Evolutionary conservation across 2,329 filamentous ascomycete genomes (phyloP).

Genomic region (Beauveria sp.): DNA sequence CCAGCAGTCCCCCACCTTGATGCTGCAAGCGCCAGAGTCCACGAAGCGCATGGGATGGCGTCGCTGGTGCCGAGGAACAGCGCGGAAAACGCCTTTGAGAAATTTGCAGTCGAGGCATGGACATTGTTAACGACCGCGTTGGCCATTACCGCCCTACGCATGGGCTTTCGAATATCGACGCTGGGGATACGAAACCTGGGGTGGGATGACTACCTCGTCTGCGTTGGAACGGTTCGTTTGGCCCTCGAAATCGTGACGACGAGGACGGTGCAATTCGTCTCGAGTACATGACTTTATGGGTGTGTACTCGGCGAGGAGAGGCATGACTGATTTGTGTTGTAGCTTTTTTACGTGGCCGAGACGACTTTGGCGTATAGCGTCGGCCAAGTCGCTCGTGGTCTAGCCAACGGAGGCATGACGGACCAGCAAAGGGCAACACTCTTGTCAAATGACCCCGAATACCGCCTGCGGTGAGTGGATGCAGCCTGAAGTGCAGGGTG

Average conservation of each 20-base stretch:
- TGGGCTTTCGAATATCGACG: not conserved
- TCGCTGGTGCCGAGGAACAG: not conserved
- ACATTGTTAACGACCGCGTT: not conserved
- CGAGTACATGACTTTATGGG: no score
- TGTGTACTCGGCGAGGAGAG: not conserved
- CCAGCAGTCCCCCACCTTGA: not conserved
- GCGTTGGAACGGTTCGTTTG: conserved; percentile 2
- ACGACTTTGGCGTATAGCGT: conserved; percentile 27
- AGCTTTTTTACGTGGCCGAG: conserved; percentile 18
- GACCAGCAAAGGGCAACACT: conserved; percentile 34
- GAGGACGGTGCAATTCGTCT: no score
- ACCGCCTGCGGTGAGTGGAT: conserved; percentile 18
- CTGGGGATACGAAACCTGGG: not conserved
- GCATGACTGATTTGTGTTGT: not conserved
- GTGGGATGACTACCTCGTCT: conserved; percentile 11
- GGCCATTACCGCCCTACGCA: not conserved
- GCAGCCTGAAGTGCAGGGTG: not conserved
- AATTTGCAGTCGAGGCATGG: conserved; percentile 4
- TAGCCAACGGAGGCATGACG: conserved; percentile 45
- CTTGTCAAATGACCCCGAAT: conserved; percentile 33
- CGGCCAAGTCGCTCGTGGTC: conserved; percentile 30
- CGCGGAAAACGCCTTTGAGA: not conserved
- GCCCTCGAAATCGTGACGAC: not conserved
- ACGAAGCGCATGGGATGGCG: not conserved
- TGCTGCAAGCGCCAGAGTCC: not conserved